phyloP scores from a whole-genome alignment of 73 alveolate species.

The Blepharisma japonicum region DNA sequence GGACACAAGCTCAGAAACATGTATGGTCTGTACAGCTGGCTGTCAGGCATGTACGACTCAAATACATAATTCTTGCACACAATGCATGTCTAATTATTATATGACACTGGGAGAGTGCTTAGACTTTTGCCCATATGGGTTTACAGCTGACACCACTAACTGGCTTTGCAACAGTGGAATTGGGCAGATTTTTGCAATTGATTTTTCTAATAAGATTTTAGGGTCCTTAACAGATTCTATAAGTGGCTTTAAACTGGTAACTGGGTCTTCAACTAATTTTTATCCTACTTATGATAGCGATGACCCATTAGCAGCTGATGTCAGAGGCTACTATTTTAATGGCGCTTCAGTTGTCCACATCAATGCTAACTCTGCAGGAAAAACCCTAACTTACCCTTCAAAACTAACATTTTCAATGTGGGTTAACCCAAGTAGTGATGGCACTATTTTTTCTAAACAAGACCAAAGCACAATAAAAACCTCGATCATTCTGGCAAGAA shows the following conservation, averaged over 20 bases:
- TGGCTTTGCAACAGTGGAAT: not conserved
- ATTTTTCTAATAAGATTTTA: not conserved
- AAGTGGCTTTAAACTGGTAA: not conserved
- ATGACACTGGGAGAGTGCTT: not conserved
- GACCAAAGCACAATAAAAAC: not conserved
- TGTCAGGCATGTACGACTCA: not conserved
- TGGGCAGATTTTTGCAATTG: not conserved
- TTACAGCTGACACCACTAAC: not conserved
- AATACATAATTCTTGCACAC: not conserved
- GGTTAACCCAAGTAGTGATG: not conserved
- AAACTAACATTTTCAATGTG: not conserved
- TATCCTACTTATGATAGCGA: constrained; percentile 4
- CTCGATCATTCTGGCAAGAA: not conserved
- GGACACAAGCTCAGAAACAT: not conserved
- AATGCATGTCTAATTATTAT: not conserved
- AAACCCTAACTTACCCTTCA: not conserved
- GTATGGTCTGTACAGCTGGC: not conserved
- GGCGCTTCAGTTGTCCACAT: not conserved
- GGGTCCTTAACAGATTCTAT: not conserved
- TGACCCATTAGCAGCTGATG: constrained; percentile 24
- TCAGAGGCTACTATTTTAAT: constrained; percentile 2
- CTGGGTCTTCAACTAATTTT: not conserved
- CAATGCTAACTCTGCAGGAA: not conserved
- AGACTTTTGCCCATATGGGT: constrained; percentile 7
- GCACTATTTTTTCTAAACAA: not conserved